Evolutionary conservation across 352 stramenopile genomes (phyloP), one percentile per base, ranked within the genome.

Genomic region (Phytopythium helicoides): DNA sequence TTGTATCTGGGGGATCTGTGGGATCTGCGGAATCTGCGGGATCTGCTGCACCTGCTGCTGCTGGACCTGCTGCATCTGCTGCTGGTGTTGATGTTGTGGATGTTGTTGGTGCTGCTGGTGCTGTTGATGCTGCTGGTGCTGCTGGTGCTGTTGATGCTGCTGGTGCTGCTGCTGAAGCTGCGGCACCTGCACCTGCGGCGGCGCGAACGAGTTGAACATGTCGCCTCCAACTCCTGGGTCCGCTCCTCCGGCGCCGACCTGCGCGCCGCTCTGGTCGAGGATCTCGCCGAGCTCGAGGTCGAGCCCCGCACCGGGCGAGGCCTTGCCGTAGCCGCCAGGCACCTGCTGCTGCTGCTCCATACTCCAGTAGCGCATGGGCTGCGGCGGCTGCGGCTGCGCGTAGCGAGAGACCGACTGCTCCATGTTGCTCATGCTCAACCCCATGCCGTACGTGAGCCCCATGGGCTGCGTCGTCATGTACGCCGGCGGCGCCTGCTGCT

Each of bases 221-320:
- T 48, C 41, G 19, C 23, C 42, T 3, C 37, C 18, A 5, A 33
- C 28, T 5, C 28, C 28, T 33, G 28, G 60, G 36, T 12, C 49
- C 59, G 10, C 12, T 50, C 9, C 21, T 57, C 33, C n/a, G 28
- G 39, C 18, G 26, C 19, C 19, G 47, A 19, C 18, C 11, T 52
- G 42, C 15, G 46, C 22, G 4, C 9, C 47, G 9, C 31, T 18
- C 18, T 46, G 53, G 37, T 65, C 58, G 19, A 86, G 25, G 28
- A 83, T 79, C 12, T 73, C 74, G 31, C 56, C 46, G 12, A 81
- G 61, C 47, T 73, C 71, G 25, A 83, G 48, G 37, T 77, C 71
- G 39, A 82, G 37, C 8, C 39, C 37, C 22, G 48, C 36, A 18
- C 9, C 10, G 22, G 23, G 26, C 22, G 48, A 22, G 18, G 48